These are phyloP conservation scores for Saccharomycopsis synnaedendra DNA, from an alignment of 805 yeast species.

Conservation along the genomic window DNA sequence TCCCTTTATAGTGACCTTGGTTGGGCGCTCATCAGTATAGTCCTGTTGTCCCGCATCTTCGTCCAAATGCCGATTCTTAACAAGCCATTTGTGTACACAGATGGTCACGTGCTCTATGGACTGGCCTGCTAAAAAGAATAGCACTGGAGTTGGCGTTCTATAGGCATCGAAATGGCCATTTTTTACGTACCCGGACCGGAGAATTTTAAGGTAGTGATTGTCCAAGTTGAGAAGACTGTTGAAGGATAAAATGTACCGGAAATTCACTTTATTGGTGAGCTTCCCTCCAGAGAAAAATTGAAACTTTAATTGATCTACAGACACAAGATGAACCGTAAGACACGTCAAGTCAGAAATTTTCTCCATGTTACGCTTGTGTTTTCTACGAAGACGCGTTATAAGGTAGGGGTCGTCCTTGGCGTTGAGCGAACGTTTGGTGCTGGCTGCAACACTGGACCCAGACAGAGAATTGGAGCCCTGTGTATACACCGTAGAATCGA, in stretches of 20 bases:
- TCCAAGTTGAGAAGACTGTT: slow-evolving; percentile 30
- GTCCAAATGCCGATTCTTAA: no score
- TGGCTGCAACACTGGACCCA: background rate
- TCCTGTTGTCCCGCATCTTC: no score
- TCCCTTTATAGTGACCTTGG: no score
- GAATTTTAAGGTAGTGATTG: slow-evolving; percentile 22
- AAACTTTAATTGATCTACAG: slow-evolving; percentile 13
- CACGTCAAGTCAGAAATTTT: slow-evolving; percentile 7
- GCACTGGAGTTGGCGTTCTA: slow-evolving; percentile 24
- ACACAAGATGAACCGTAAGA: slow-evolving; percentile 14
- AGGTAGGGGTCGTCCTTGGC: slow-evolving; percentile 16
- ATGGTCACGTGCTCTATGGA: slow-evolving; percentile 32
- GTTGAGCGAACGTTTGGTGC: background rate
- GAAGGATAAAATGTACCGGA: slow-evolving; percentile 37
- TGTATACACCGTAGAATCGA: background rate
- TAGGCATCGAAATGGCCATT: background rate
- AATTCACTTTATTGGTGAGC: slow-evolving; percentile 8
- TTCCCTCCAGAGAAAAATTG: slow-evolving; percentile 10
- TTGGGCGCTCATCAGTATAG: no score
- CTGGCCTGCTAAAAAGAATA: slow-evolving; percentile 33
- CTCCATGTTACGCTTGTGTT: slow-evolving; percentile 7
- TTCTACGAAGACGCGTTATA: slow-evolving; percentile 4
- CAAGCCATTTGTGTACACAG: slow-evolving; percentile 9
- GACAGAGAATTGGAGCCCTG: background rate
- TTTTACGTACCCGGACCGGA: slow-evolving; percentile 17